phyloP scores from a whole-genome alignment of 495 filamentous ascomycete species.

The Neurospora sp. region DNA sequence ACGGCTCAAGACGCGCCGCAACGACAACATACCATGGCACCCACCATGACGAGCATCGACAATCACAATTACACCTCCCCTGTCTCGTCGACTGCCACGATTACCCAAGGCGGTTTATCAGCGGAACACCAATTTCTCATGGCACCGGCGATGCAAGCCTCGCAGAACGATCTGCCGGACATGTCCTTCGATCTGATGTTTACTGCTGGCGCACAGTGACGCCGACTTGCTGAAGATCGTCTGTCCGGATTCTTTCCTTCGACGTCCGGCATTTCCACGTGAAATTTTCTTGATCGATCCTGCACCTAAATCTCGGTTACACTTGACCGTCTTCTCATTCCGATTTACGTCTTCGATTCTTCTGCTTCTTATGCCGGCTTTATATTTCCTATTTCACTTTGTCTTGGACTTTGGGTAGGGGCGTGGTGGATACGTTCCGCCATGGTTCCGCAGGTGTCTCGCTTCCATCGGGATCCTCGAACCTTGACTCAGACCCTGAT shows the following conservation, averaged over 20 bases:
- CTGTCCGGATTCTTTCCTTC: constrained; percentile 5
- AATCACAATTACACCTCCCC: constrained; percentile 26
- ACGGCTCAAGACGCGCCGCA: background rate
- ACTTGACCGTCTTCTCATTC: background rate
- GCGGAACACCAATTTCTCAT: constrained; percentile 11
- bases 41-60: constrained; percentile 20
- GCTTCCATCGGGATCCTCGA: background rate
- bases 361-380: background rate
- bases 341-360: background rate
- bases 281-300: background rate
- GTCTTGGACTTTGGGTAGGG: background rate
- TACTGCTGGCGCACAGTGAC: constrained; percentile 3
- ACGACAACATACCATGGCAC: constrained; percentile 10
- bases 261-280: background rate
- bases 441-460: background rate
- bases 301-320: constrained; percentile 1
- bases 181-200: constrained; percentile 24
- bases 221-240: background rate
- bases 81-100: constrained; percentile 29
- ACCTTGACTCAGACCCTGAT: background rate
- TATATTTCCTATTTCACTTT: background rate
- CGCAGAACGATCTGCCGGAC: constrained; percentile 13
- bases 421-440: background rate
- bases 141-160: background rate
- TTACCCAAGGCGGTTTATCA: constrained; percentile 24